Evolutionary conservation across 1,284 basidiomycete species (phyloP).

Genomic region (Violaceomyces palustris): DNA sequence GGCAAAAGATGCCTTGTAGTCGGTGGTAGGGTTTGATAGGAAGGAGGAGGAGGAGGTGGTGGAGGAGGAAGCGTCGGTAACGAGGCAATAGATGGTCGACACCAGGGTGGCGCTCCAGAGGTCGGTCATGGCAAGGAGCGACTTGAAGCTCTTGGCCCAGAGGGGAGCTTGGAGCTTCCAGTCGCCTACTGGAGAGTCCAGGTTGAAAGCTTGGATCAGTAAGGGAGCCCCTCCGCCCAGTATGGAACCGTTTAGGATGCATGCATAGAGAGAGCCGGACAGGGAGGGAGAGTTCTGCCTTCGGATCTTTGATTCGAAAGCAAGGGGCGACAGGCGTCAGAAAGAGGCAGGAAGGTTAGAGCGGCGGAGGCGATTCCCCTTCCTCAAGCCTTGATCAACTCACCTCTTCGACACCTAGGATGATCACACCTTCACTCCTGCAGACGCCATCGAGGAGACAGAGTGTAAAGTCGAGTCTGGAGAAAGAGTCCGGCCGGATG

Average conservation of each 20-base stretch:
- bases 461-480: slow-evolving; percentile 27
- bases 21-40: too few species aligned
- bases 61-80: slow-evolving; percentile 2
- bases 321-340: not conserved
- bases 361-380: not conserved
- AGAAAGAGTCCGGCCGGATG: too few species aligned
- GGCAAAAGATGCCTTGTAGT: too few species aligned
- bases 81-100: slow-evolving; percentile 8
- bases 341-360: not conserved
- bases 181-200: slow-evolving; percentile 30
- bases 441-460: slow-evolving; percentile 31
- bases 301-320: slow-evolving; percentile 5
- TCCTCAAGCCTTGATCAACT: too few species aligned
- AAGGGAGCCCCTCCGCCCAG: slow-evolving; percentile 37
- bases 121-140: slow-evolving; percentile 22
- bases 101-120: slow-evolving; percentile 16
- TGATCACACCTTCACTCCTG: slow-evolving; percentile 36
- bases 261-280: slow-evolving; percentile 24
- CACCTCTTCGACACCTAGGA: slow-evolving; percentile 25
- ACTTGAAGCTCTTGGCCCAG: slow-evolving; percentile 28
- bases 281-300: slow-evolving; percentile 17
- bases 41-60: too few species aligned
- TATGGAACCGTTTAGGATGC: slow-evolving; percentile 26
- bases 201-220: slow-evolving; percentile 29
- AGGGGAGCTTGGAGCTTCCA: slow-evolving; percentile 29